Percentiles rank a stretch among this genome's conserved stretches.
These are phyloP conservation scores for Neurospora crassa DNA, from an alignment of 2,329 filamentous ascomycete species.

Conservation along the genomic window DNA sequence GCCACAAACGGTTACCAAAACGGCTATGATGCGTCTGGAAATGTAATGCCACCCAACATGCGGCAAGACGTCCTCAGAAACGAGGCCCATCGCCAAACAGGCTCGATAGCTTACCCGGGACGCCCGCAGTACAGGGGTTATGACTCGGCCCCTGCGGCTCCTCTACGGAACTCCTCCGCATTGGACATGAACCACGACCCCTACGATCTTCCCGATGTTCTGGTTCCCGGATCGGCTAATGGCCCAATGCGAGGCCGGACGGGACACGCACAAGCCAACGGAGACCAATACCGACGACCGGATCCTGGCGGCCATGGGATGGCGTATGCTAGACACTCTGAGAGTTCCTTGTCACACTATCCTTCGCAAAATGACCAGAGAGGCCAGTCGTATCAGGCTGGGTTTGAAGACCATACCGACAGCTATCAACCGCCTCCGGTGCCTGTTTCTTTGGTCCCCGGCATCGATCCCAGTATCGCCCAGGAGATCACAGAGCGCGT, in stretches of 20 bases:
- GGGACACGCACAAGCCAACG: constrained; percentile 21
- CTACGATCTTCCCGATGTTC: not conserved
- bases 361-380: constrained; percentile 20
- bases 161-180: constrained; percentile 35
- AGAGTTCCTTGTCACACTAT: constrained; percentile 19
- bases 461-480: constrained; percentile 45
- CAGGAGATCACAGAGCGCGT: constrained; percentile 50
- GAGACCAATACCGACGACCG: constrained; percentile 20
- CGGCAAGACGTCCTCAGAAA: constrained; percentile 48
- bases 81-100: constrained; percentile 46
- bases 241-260: constrained; percentile 18
- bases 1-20: constrained; percentile 32
- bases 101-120: constrained; percentile 38
- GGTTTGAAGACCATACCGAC: constrained; percentile 26
- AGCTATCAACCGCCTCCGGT: constrained; percentile 36
- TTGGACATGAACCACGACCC: constrained; percentile 39
- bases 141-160: constrained; percentile 35
- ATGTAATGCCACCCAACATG: constrained; percentile 38
- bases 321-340: constrained; percentile 15
- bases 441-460: constrained; percentile 51
- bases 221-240: not conserved
- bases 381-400: constrained; percentile 24
- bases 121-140: constrained; percentile 42
- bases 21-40: constrained; percentile 32
- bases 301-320: constrained; percentile 21